Conservation (phyloP, 306 rosid species). For the Vigna mungo region DNA sequence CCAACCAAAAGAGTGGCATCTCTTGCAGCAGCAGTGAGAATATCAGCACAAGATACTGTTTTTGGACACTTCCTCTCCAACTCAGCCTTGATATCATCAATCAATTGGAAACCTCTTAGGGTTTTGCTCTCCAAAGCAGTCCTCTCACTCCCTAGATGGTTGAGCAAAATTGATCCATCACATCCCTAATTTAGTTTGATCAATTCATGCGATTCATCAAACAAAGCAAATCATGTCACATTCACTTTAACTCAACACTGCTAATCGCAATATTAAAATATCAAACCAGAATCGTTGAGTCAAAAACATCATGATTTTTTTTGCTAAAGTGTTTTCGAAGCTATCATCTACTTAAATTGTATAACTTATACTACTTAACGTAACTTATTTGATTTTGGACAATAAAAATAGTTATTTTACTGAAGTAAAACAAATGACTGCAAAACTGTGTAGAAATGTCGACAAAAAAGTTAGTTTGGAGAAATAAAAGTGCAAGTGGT, state of each 20-base stretch:
- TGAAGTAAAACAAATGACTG: not conserved
- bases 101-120: conserved; percentile 71
- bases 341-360: not conserved
- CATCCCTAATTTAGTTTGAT: conserved; percentile 66
- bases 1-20: conserved; percentile 85
- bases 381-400: not conserved
- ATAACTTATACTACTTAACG: not conserved
- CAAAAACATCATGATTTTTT: too few relatives aligned
- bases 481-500: not conserved
- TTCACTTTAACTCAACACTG: not conserved
- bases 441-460: not conserved
- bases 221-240: conserved; percentile 21
- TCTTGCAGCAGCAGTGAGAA: conserved; percentile 83
- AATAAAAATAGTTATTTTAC: too few relatives aligned
- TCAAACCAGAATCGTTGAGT: not conserved
- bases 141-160: conserved; percentile 69
- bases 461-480: not conserved
- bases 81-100: conserved; percentile 73
- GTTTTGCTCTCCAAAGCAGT: conserved; percentile 68
- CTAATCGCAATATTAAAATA: not conserved
- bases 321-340: too few relatives aligned
- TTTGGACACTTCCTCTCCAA: conserved; percentile 76
- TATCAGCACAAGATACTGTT: conserved; percentile 87
- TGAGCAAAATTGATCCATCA: conserved; percentile 74
- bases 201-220: conserved; percentile 13